Percentiles rank a stretch among this genome's conserved stretches.
Conservation (phyloP, 352 stramenopile genomes). For the Pythium rishiriense region DNA sequence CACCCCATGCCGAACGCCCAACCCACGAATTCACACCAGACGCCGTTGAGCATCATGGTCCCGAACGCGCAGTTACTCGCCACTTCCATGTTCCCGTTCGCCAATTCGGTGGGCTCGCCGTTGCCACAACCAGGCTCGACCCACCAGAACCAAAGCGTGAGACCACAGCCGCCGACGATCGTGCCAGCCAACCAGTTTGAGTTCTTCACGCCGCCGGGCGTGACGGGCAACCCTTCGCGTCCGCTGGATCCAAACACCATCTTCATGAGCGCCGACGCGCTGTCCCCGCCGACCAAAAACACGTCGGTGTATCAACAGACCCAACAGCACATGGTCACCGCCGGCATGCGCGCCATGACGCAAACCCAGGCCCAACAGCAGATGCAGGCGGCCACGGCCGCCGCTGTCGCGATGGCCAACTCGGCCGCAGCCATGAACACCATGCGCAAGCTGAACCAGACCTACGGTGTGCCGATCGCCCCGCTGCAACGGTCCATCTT, state of each 20-base stretch:
- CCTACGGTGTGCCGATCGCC: slow-evolving; percentile 51
- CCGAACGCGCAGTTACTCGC: slow-evolving; percentile 30
- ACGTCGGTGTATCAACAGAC: slow-evolving; percentile 30
- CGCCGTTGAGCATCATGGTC: slow-evolving; percentile 35
- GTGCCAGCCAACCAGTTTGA: slow-evolving; percentile 34
- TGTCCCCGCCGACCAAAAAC: slow-evolving; percentile 43
- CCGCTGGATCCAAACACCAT: slow-evolving; percentile 35
- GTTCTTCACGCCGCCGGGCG: slow-evolving; percentile 65
- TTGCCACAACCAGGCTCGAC: slow-evolving; percentile 7
- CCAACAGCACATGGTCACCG: slow-evolving; percentile 1
- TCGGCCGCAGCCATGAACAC: slow-evolving; percentile 50
- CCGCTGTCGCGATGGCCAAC: slow-evolving; percentile 58
- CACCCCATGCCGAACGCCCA: neutral
- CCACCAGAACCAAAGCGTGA: neutral
- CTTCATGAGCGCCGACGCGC: slow-evolving; percentile 45
- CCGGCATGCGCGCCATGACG: slow-evolving; percentile 7
- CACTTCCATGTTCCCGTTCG: slow-evolving; percentile 32
- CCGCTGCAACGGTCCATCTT: slow-evolving; percentile 43
- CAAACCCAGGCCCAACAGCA: slow-evolving; percentile 31
- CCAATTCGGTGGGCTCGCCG: slow-evolving; percentile 11
- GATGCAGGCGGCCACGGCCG: slow-evolving; percentile 36
- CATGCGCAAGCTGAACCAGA: slow-evolving; percentile 56
- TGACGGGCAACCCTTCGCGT: slow-evolving; percentile 31
- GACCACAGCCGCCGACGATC: slow-evolving; percentile 1
- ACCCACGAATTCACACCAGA: neutral